These are phyloP conservation scores for Candida sp. DNA, from an alignment of 1,139 yeast genomes.

Conservation along the genomic window DNA sequence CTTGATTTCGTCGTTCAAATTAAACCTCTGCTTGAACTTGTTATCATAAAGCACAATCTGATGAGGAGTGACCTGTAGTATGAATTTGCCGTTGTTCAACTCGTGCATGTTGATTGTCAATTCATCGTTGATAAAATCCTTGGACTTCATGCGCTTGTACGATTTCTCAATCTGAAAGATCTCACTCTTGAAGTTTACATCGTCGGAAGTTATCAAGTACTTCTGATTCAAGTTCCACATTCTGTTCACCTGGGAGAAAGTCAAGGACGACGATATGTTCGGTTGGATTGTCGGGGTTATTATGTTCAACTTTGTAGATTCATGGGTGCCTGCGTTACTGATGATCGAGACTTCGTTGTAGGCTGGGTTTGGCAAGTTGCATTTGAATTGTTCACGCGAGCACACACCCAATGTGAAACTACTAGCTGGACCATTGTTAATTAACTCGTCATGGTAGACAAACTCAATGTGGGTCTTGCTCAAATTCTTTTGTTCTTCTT, in stretches of 20 bases:
- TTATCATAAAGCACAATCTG: conserved; percentile 69
- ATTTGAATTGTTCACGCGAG: conserved; percentile 56
- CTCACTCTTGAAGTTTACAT: conserved; percentile 65
- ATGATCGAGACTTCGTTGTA: conserved; percentile 67
- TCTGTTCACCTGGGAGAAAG: conserved; percentile 76
- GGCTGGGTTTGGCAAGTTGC: conserved; percentile 73
- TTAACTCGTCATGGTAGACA: conserved; percentile 54
- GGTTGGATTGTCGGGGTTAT: conserved; percentile 71
- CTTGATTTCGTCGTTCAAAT: conserved; percentile 39
- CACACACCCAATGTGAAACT: conserved; percentile 69
- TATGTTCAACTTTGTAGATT: conserved; percentile 59
- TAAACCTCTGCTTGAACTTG: conserved; percentile 51
- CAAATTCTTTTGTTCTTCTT: conserved; percentile 30
- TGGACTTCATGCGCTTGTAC: conserved; percentile 65
- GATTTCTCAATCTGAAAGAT: conserved; percentile 73
- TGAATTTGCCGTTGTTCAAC: conserved; percentile 59
- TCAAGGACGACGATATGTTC: conserved; percentile 66
- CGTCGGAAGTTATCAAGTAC: conserved; percentile 78
- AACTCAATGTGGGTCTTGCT: conserved; percentile 40
- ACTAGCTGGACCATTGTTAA: conserved; percentile 78
- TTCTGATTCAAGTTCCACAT: conserved; percentile 68
- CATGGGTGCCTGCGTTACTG: conserved; percentile 70
- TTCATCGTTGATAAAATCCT: conserved; percentile 67
- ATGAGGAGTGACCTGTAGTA: conserved; percentile 76
- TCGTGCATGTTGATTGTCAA: conserved; percentile 72